These are phyloP conservation scores for Lavandula angustifolia DNA, from an alignment of 257 asterid genomes.

Conservation along the genomic window DNA sequence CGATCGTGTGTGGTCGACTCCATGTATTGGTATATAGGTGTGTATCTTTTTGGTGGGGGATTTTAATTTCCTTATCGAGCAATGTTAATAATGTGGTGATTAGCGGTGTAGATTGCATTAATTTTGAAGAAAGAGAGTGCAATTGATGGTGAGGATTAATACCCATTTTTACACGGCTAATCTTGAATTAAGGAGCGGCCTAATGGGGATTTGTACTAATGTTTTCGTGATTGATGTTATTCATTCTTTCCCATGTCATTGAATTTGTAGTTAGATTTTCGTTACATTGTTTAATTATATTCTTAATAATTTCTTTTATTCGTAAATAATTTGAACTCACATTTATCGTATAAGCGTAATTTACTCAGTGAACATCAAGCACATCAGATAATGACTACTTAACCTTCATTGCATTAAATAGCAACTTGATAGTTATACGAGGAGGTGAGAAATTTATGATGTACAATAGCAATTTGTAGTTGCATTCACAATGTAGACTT, in stretches of 20 bases:
- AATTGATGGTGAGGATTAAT: conserved; percentile 30
- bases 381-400: no score
- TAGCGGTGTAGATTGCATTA: conserved; percentile 37
- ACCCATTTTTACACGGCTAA: conserved; percentile 38
- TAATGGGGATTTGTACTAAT: conserved; percentile 32
- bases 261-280: neutral
- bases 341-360: no score
- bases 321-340: no score
- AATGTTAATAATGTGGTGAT: conserved; percentile 37
- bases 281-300: neutral
- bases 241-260: conserved; percentile 27
- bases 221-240: conserved; percentile 18
- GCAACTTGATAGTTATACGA: neutral
- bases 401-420: no score
- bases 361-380: no score
- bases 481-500: conserved; percentile 21
- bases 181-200: conserved; percentile 31
- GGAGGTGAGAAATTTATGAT: no score
- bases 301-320: neutral
- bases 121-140: neutral
- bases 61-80: neutral
- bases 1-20: conserved; percentile 38
- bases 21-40: conserved; percentile 40
- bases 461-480: conserved; percentile 3
- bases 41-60: conserved; percentile 26